phyloP scores from a whole-genome alignment of 768 basidiomycete species.

The Leccinum uliginosum region DNA sequence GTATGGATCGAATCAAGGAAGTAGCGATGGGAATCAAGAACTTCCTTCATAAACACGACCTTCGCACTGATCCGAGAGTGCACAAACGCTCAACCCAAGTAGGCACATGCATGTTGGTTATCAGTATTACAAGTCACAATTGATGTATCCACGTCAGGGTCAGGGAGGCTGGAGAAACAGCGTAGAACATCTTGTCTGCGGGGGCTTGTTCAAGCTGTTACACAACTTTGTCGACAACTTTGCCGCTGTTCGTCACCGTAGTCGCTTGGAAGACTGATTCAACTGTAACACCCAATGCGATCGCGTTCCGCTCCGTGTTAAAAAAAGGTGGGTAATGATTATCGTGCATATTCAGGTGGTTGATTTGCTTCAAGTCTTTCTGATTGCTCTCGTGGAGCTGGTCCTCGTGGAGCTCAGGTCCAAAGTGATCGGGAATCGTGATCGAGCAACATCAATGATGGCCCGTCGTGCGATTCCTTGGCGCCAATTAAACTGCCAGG shows the following conservation, averaged over 20 bases:
- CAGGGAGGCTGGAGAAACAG: slow-evolving; percentile 58
- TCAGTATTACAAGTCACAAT: slow-evolving; percentile 51
- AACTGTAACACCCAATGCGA: slow-evolving; percentile 67
- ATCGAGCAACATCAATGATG: no score
- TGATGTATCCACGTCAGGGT: slow-evolving; percentile 53
- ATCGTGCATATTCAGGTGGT: background rate
- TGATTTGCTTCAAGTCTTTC: slow-evolving; percentile 49
- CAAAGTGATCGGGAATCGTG: no score
- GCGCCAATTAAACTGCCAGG: no score
- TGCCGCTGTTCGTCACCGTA: slow-evolving; percentile 73
- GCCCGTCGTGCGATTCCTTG: no score
- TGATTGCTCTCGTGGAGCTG: slow-evolving; percentile 71
- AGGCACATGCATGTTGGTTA: slow-evolving; percentile 65
- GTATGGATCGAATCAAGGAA: slow-evolving; percentile 55
- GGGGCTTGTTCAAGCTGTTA: slow-evolving; percentile 58
- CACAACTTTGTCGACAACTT: slow-evolving; percentile 55
- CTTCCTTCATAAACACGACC: slow-evolving; percentile 43
- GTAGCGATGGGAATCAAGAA: slow-evolving; percentile 49
- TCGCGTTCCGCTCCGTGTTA: slow-evolving; percentile 74
- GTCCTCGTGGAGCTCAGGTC: slow-evolving; percentile 67
- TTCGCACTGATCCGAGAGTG: slow-evolving; percentile 55
- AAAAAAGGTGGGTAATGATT: slow-evolving; percentile 54
- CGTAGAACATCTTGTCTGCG: slow-evolving; percentile 47
- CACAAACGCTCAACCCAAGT: slow-evolving; percentile 82
- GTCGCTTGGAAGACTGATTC: slow-evolving; percentile 67